phyloP scores from a whole-genome alignment of 129 eudicot species.

The Kitagawia praeruptora region DNA sequence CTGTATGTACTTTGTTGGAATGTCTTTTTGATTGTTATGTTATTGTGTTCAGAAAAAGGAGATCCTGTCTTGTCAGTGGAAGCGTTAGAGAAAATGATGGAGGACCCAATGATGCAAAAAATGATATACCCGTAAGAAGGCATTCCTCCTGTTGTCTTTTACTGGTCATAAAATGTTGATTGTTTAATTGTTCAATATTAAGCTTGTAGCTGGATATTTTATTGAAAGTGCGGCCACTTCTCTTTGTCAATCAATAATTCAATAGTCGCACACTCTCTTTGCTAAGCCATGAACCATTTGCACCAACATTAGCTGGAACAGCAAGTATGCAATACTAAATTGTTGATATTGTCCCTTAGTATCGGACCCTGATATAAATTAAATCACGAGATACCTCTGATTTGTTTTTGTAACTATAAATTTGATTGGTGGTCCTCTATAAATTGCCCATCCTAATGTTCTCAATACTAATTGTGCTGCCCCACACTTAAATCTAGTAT shows the following conservation, averaged over 20 bases:
- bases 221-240: not conserved
- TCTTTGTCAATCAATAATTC: not conserved
- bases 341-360: not conserved
- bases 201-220: not conserved
- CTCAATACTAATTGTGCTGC: not conserved
- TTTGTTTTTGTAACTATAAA: not conserved
- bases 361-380: not conserved
- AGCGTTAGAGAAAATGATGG: conserved; percentile 98
- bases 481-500: not conserved
- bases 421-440: not conserved
- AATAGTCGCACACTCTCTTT: not conserved
- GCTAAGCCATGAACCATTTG: not conserved
- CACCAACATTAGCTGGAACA: not conserved
- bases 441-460: not conserved
- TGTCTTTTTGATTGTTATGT: not conserved
- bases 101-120: conserved; percentile 87
- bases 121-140: conserved; percentile 86
- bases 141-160: not conserved
- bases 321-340: not conserved
- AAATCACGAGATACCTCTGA: not conserved
- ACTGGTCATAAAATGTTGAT: not conserved
- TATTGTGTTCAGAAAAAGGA: conserved; percentile 27
- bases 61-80: conserved; percentile 66
- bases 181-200: not conserved
- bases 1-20: not conserved